Base-by-base conservation (phyloP, 129 eudicot species). In the Flaveria brownii region DNA sequence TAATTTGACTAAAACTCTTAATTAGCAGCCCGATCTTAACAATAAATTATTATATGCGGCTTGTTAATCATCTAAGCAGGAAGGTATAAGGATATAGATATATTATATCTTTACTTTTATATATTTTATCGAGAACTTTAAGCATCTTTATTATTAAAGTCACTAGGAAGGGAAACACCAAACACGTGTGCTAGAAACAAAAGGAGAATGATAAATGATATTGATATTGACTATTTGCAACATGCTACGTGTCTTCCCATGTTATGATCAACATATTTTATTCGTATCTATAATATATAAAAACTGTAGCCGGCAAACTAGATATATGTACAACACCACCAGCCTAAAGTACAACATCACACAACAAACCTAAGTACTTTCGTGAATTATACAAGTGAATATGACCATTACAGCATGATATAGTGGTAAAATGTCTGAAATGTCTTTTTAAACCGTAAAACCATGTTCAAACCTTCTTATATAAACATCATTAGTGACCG, bases 171-270 rank as follows among this genome's bases (percentile, higher is more conserved):
- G 46, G 56, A 47, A 61, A 71, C 67, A 62, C 82, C 59, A 79
- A 47, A 71, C 82, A 79, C 73, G 78, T 79, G 78, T 72, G 73
- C 67, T 36, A 49, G 30, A 71, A 72, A 72, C 78, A 71, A 79
- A 62, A 79, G 45, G 20, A 47, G 77, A 72, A 71, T 62, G 30
- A 51, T 72, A 72, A 61, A 62, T 79, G 73, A 15, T 13, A 12
- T 77, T 63, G 57, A 77, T 64, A 36, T 70, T 45, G 78, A 71
- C 85, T 78, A 71, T 63, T 77, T 70, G 68, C n/a, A 15, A 45
- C 54, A 51, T 59, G 82, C 71, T 69, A 82, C 85, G 85, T 76
- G 75, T 82, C 81, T 36, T 43, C 30, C 7, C 61, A 77, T 2
- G 65, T 77, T 76, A 73, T 11, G 20, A 75, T 50, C 73, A 36